Evolutionary conservation across 805 yeast species (phyloP).

Genomic region (Candida qinlingensis): DNA sequence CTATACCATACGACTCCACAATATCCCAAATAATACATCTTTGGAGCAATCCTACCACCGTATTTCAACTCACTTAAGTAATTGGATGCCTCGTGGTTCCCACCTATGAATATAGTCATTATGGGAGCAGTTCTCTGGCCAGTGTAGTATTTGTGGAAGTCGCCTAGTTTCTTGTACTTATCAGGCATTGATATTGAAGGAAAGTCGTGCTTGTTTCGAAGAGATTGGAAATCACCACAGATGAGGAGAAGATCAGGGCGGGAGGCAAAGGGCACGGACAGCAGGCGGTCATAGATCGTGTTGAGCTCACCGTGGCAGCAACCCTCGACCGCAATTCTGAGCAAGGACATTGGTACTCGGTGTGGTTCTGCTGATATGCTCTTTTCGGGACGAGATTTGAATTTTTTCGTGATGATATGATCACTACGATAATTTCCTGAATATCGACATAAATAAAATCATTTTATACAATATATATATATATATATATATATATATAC

Average conservation of each 20-base stretch:
- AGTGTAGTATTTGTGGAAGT: slow-evolving; percentile 66
- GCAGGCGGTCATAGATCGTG: slow-evolving; percentile 39
- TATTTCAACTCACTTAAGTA: slow-evolving; percentile 63
- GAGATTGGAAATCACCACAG: slow-evolving; percentile 90
- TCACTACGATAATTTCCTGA: neutral
- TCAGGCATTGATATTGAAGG: slow-evolving; percentile 70
- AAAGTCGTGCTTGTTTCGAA: slow-evolving; percentile 60
- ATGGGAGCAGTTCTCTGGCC: slow-evolving; percentile 64
- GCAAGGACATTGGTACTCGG: neutral
- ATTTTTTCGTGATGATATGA: neutral
- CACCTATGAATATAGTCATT: slow-evolving; percentile 81
- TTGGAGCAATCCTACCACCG: slow-evolving; percentile 94
- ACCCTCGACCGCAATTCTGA: slow-evolving; percentile 70
- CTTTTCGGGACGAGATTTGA: neutral
- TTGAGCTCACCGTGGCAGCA: slow-evolving; percentile 84
- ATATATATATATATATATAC: neutral
- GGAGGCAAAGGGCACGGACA: neutral
- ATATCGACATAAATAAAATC: too few relatives aligned
- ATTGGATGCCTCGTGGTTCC: slow-evolving; percentile 89
- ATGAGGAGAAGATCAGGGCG: slow-evolving; percentile 60
- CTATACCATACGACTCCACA: slow-evolving; percentile 67
- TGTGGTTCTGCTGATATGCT: neutral
- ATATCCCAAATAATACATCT: slow-evolving; percentile 79
- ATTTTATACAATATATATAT: neutral
- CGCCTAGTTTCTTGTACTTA: slow-evolving; percentile 73